Percentiles rank a stretch among this genome's conserved stretches.
Evolutionary conservation across 139 green algal genomes (phyloP).

Genomic region (Auxenochlorella pyrenoidosa): DNA sequence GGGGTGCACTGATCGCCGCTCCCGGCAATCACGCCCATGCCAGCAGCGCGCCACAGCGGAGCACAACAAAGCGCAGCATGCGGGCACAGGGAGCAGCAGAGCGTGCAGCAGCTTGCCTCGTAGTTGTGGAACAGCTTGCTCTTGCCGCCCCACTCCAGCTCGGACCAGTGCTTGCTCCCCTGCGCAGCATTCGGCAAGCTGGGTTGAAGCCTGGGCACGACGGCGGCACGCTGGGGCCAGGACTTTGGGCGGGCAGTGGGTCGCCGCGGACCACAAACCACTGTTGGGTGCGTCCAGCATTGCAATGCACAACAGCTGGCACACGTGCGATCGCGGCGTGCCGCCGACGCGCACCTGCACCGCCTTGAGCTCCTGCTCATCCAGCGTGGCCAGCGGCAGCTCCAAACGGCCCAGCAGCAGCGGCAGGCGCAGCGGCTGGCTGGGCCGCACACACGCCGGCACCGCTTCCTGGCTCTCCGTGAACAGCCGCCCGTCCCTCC

Average conservation of each 20-base stretch:
- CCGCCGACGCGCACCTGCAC: too few species aligned
- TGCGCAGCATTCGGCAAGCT: not conserved
- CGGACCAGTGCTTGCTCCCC: not conserved
- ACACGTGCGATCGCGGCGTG: too few species aligned
- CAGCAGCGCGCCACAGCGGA: not conserved
- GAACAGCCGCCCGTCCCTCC: not conserved
- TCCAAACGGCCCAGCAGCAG: not conserved
- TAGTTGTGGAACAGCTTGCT: conserved; percentile 27
- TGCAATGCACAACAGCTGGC: too few species aligned
- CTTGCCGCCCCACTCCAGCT: not conserved
- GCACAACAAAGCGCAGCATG: not conserved
- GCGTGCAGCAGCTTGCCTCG: not conserved
- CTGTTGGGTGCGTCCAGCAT: not conserved
- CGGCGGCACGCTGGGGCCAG: not conserved
- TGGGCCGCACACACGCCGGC: not conserved
- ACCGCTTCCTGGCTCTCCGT: conserved; percentile 1
- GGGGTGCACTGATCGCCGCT: too few species aligned
- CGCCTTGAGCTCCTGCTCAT: not conserved
- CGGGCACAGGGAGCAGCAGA: not conserved
- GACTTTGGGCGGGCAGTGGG: too few species aligned
- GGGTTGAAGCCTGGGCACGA: not conserved
- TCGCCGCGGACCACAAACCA: not conserved
- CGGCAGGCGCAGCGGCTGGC: not conserved
- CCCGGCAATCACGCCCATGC: too few species aligned
- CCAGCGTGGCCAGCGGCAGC: conserved; percentile 19